Percentiles rank a stretch among this genome's conserved stretches.
These are phyloP conservation scores for Trichoderma koningii DNA, from an alignment of 2,329 filamentous ascomycete species.

Conservation along the genomic window DNA sequence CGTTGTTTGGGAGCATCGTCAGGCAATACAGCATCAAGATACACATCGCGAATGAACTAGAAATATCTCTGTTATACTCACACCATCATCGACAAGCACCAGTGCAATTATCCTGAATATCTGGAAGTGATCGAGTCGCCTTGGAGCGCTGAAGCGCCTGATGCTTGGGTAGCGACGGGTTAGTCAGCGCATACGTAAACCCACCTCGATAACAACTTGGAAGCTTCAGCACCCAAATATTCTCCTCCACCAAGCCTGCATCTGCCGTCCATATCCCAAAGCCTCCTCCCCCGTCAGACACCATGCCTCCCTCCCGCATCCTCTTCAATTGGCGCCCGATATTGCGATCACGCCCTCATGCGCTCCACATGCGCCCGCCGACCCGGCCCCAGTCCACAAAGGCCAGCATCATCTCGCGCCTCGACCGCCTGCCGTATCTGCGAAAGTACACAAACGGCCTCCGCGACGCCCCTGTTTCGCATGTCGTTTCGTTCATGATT, in stretches of 20 bases:
- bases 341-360: constrained; percentile 27
- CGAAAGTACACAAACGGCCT: constrained; percentile 70
- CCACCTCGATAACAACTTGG: too few relatives aligned
- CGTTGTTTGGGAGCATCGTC: not conserved
- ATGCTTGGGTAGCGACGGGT: too few relatives aligned
- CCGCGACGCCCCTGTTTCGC: constrained; percentile 74
- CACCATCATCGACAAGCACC: not conserved
- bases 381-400: constrained; percentile 36
- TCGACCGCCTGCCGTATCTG: constrained; percentile 57
- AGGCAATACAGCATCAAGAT: not conserved
- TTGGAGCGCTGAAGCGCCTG: too few relatives aligned
- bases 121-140: too few relatives aligned
- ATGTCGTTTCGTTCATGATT: constrained; percentile 82
- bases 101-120: too few relatives aligned
- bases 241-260: not conserved
- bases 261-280: not conserved
- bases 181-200: too few relatives aligned
- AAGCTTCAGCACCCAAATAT: too few relatives aligned
- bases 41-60: not conserved
- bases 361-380: constrained; percentile 22
- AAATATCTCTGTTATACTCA: not conserved
- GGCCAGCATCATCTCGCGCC: constrained; percentile 37
- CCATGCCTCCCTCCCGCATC: constrained; percentile 36
- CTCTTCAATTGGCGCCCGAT: constrained; percentile 32
- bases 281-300: not conserved